Evolutionary conservation across 108 stramenopile species (phyloP), one percentile per base, ranked within the genome.

Genomic region (Nitzschia sp.): DNA sequence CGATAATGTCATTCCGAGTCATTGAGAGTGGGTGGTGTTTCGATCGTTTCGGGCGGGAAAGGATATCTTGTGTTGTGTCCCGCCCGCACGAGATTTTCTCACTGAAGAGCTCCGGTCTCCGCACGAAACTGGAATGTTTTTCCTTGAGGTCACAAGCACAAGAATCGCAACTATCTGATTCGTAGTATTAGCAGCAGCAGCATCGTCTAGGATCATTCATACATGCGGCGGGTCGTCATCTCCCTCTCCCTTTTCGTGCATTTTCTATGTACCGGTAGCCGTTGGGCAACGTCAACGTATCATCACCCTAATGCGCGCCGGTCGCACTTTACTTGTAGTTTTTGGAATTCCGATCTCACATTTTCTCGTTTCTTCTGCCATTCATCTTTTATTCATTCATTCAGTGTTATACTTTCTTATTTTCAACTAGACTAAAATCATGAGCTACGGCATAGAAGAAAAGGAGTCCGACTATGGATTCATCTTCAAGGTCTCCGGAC

Each of bases 401-500:
- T n/a, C n/a, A n/a, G n/a, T n/a, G 38, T 41, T 41, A 13, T 13
- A 41, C 9, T 41, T 41, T 9, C 13, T 41, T 41, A 6, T 13
- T 13, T 41, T 9, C 13, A 9, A 9, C 6, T 9, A 41, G 13
- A 41, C 38, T 41, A 41, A 6, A 41, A 41, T 41, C 38, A 41
- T 41, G 38, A 41, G 38, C 38, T 13, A 9, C 13, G 38, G 33
- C 66, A 1, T 66, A 29, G 75, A 90, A 66, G 92, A 92, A 63
- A 87, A 84, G 60, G 98, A 99, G 73, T 81, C 89, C 58, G 98
- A 99, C 82, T 97, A 96, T 73, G 98, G 98, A 48, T 99, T 93
- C 85, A 96, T 99, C 76, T 96, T 95, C 84, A 92, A 92, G 80
- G 98, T 99, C 61, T 97, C 97, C 56, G 95, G 93, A 68, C 95